Evolutionary conservation across 2,329 filamentous ascomycete species (phyloP), one percentile per base, ranked within the genome.

Genomic region (Torrubiellomyces zombiae): DNA sequence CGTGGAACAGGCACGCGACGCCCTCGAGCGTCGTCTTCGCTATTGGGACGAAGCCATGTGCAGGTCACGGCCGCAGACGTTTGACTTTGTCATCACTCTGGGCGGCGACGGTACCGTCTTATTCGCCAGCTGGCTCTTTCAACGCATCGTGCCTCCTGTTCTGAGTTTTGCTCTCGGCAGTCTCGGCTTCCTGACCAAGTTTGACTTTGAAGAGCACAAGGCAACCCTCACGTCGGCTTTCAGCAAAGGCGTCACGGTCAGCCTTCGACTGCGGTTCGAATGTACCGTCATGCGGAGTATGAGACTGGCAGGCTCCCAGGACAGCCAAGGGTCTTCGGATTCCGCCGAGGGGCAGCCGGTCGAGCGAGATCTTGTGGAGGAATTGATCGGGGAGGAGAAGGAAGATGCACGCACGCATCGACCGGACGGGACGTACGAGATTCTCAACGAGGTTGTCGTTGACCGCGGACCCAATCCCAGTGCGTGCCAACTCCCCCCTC

Each of bases 101-200:
- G 85, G 83, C 24, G 89, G 89, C 9, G 89, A 98, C 45, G 89
- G 89, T n/a, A 98, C 89, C 0, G 86, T 98, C 6, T 59, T 98
- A 8, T 95, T 93, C 44, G 80, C 86, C 4, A 92, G 82, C 43
- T 95, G 86, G 85, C 61, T 98, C 2, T 98, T 98, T 47, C 89
- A 98, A 54, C 72, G 80, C 20, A 78, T 95, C 23, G 86, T 95
- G 1, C 89, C 89, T 5, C 89, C 89, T 0, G 82, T 94, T 1
- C 58, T 98, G 32, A 86, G 82, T 32, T 95, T 98, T 48, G 70
- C 83, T 1, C 58, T 95, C 7, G 89, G 89, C 7, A 93, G 85
- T 14, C 60, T 98, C 5, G 89, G 89, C 0, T 98, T 98, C 44
- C 56, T 98, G 36, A 95, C 89, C 14, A 94, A 94, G 44, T 95